Base-by-base conservation (phyloP, 2,329 filamentous ascomycete species). In the Ophiostoma ips region DNA sequence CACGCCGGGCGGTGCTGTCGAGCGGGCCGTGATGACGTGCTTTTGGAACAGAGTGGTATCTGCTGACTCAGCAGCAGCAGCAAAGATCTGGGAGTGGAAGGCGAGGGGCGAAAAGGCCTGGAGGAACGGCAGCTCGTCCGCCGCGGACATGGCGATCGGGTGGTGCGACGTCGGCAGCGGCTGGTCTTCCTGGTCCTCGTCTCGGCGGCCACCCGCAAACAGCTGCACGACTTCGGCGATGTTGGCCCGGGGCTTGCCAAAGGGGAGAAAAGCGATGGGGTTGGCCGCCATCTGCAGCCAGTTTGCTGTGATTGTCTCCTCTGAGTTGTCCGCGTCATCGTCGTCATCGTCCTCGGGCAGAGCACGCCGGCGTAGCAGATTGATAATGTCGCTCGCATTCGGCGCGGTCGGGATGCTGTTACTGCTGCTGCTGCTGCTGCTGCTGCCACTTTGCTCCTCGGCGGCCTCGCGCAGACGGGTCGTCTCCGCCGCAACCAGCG, bases 51-150 rank as follows among this genome's bases (percentile, higher is more conserved):
- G 24, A 16, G 40, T 7, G 19, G 13, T 46, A 10, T n/a, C 24
- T 30, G 21, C 16, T 10, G 15, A 15, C 12, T 3, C 31, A 73
- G 61, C 1, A 72, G 53, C 12, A 56, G 73, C 69, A 0, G 74
- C 62, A 0, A 68, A 64, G 13, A 79, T 67, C 0, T 65, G 71
- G 0, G 79, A 81, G 0, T 71, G 70, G 51, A 84, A 79, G 0
- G 68, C 69, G 13, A 92, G 71, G 0, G 83, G 77, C 0, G 78
- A 84, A 58, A 92, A 87, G 9, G 83, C 71, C 43, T 83, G 76
- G 0, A 89, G 70, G 55, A 83, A 87, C 0, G 82, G 78, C 2
- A 84, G 65, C 46, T 83, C 77, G 53, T 88, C 77, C 0, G 72
- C 68, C 2, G 83, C 71, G 1, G 75, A 71, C 65, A 88, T 70